These are phyloP conservation scores for Berberis thunbergii DNA, from an alignment of 164 flowering plant species.

Conservation along the genomic window DNA sequence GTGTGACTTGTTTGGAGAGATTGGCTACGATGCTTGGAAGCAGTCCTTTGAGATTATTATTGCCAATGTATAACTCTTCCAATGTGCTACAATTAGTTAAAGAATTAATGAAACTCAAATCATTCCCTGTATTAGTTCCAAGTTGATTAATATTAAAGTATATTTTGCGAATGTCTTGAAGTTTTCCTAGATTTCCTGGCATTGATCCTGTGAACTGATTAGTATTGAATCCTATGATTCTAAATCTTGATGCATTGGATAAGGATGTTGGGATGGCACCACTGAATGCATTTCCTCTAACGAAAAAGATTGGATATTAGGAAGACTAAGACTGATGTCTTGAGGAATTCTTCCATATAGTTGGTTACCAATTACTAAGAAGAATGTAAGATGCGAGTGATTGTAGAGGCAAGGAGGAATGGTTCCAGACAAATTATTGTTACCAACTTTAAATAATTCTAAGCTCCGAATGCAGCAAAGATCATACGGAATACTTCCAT, in stretches of 20 bases:
- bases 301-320: background rate
- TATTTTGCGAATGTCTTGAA: background rate
- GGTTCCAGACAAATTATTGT: background rate
- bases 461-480: slow-evolving; percentile 12
- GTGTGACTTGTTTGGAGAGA: background rate
- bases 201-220: background rate
- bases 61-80: background rate
- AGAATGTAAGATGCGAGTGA: background rate
- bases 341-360: background rate
- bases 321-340: background rate
- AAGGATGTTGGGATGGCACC: slow-evolving; percentile 1
- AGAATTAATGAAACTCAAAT: slow-evolving; percentile 2
- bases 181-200: background rate
- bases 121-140: background rate
- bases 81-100: slow-evolving; percentile 3
- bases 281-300: background rate
- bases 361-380: background rate
- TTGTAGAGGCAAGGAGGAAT: background rate
- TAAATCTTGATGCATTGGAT: background rate
- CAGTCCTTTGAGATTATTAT: background rate
- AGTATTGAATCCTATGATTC: background rate
- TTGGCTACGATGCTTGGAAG: slow-evolving; percentile 1
- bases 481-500: slow-evolving; percentile 18
- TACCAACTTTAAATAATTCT: background rate
- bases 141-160: background rate